A percentile compares a stretch with the other conserved stretches of the same genome.
Evolutionary conservation across 192 early-diverging fungal genomes (phyloP).

Genomic region (Phlyctochytrium planicorne): DNA sequence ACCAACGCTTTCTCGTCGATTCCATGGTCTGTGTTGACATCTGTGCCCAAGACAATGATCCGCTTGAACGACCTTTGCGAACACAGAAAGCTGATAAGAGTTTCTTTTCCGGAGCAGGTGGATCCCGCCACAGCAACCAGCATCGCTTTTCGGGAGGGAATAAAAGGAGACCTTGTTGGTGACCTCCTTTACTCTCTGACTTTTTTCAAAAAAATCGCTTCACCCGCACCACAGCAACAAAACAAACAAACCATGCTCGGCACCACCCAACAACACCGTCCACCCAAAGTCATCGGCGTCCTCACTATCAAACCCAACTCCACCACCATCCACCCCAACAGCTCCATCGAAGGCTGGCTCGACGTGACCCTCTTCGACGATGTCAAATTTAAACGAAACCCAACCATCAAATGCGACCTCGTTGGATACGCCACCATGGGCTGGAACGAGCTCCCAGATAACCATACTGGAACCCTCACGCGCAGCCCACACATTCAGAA

Average conservation of each 20-base stretch:
- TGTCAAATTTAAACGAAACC: no score
- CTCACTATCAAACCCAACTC: background rate
- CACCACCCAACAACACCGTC: background rate
- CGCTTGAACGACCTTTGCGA: slow-evolving; percentile 51
- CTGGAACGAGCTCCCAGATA: no score
- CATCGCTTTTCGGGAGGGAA: background rate
- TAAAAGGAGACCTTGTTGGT: background rate
- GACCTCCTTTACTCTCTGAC: background rate
- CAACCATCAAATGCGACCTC: no score
- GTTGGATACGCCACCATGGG: no score
- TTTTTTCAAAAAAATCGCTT: background rate
- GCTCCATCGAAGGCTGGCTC: background rate
- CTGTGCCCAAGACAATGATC: slow-evolving; percentile 24
- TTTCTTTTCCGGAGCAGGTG: slow-evolving; percentile 63
- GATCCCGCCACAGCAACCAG: slow-evolving; percentile 70
- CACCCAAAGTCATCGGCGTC: background rate
- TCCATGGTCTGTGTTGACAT: background rate
- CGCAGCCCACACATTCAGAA: no score
- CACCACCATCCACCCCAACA: background rate
- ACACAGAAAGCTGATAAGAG: slow-evolving; percentile 59
- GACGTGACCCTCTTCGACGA: background rate
- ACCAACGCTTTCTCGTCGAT: background rate
- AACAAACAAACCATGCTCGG: background rate
- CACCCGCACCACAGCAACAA: background rate
- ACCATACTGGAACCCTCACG: no score